Evolutionary conservation across 352 stramenopile genomes (phyloP).

Genomic region (Pythium sp.): DNA sequence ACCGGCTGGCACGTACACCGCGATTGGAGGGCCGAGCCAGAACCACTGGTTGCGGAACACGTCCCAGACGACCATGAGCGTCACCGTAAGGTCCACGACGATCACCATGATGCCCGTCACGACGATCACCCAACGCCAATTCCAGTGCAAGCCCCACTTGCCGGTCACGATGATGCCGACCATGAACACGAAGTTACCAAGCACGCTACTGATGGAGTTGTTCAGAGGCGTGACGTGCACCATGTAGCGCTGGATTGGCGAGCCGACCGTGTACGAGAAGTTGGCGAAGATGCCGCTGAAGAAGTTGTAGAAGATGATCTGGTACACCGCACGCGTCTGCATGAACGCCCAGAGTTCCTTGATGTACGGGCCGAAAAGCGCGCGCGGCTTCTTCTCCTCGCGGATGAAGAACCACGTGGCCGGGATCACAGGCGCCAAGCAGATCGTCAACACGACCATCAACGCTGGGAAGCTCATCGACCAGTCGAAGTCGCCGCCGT

Average conservation of each 20-base stretch:
- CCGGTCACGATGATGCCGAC: conserved; percentile 1
- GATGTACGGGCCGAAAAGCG: not conserved
- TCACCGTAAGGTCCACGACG: not conserved
- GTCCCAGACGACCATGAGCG: not conserved
- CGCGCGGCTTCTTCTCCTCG: not conserved
- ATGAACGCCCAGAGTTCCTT: not conserved
- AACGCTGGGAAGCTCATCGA: not conserved
- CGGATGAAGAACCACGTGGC: not conserved
- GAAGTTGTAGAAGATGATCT: conserved; percentile 1
- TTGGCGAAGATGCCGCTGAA: not conserved
- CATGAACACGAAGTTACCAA: not conserved
- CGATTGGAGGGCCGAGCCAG: not conserved
- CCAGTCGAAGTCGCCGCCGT: not conserved
- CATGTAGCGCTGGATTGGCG: not conserved
- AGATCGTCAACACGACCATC: not conserved
- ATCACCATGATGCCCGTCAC: not conserved
- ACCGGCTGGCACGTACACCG: not conserved
- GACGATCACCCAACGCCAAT: not conserved
- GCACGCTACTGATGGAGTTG: not conserved
- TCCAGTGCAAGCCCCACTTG: conserved; percentile 1
- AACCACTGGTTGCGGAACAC: conserved; percentile 1
- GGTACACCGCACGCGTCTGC: not conserved
- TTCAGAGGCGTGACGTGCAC: not conserved
- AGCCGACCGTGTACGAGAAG: not conserved
- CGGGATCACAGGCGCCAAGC: not conserved